Percentiles rank a stretch among this genome's conserved stretches.
Conservation (phyloP, 1,139 yeast species). For the Saccharomyces pastorianus region DNA sequence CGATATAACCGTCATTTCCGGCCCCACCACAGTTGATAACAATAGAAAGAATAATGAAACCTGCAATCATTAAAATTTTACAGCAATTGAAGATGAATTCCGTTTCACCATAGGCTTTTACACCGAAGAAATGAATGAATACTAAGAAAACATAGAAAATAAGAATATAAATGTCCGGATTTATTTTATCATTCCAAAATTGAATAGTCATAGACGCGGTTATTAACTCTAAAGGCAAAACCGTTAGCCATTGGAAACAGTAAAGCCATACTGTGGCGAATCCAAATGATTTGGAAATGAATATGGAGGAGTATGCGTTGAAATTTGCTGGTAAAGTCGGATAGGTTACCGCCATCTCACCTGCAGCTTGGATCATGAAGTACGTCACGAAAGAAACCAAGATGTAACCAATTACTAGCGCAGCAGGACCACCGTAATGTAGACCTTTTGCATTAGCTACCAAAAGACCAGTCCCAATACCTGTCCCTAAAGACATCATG, state of each 20-base stretch:
- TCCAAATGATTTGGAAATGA: slow-evolving; percentile 67
- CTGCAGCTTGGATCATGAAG: slow-evolving; percentile 66
- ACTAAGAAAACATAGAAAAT: slow-evolving; percentile 51
- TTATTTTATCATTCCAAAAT: slow-evolving; percentile 51
- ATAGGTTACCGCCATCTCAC: slow-evolving; percentile 70
- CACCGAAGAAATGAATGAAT: slow-evolving; percentile 51
- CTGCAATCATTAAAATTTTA: slow-evolving; percentile 51
- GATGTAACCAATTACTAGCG: slow-evolving; percentile 58
- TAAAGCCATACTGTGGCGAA: slow-evolving; percentile 75
- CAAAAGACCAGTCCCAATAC: slow-evolving; percentile 69
- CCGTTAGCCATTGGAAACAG: slow-evolving; percentile 70
- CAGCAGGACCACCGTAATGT: slow-evolving; percentile 69
- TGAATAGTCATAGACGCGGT: slow-evolving; percentile 64
- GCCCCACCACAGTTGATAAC: slow-evolving; percentile 58
- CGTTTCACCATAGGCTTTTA: slow-evolving; percentile 63
- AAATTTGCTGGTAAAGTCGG: slow-evolving; percentile 71
- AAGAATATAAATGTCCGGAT: slow-evolving; percentile 57
- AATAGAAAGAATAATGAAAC: slow-evolving; percentile 54
- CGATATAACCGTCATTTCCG: slow-evolving; percentile 50
- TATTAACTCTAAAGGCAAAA: slow-evolving; percentile 66
- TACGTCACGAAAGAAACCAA: slow-evolving; percentile 59
- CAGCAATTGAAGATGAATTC: slow-evolving; percentile 51
- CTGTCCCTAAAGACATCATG: slow-evolving; percentile 73
- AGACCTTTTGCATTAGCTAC: slow-evolving; percentile 67
- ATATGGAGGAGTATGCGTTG: slow-evolving; percentile 55